Evolutionary conservation across 2,329 filamentous ascomycete species (phyloP).

Genomic region (Trichoderma sp.): DNA sequence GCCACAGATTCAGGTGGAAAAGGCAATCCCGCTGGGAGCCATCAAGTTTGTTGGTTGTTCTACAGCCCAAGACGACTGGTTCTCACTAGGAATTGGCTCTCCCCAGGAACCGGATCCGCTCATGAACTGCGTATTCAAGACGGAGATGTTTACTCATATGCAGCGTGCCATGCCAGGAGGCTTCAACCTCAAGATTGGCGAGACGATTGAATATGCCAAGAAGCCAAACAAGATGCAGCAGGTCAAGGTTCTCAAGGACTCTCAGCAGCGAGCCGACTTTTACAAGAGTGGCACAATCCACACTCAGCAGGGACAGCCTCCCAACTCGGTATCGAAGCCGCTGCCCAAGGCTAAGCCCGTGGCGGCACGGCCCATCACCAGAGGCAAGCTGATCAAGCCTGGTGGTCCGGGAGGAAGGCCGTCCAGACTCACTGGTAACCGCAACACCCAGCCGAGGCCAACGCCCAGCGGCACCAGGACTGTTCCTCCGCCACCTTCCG

Average conservation of each 20-base stretch:
- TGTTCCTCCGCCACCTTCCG: conserved; percentile 36
- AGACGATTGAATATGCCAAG: conserved; percentile 91
- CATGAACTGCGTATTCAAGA: conserved; percentile 91
- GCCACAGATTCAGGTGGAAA: conserved; percentile 75
- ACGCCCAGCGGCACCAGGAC: conserved; percentile 33
- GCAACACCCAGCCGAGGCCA: conserved; percentile 44
- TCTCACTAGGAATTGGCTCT: conserved; percentile 85
- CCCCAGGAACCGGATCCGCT: conserved; percentile 91
- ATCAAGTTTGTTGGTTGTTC: conserved; percentile 87
- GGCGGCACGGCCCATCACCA: conserved; percentile 84
- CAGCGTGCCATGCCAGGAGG: conserved; percentile 74
- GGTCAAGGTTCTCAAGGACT: conserved; percentile 89
- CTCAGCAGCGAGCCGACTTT: conserved; percentile 69
- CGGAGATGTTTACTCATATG: conserved; percentile 93
- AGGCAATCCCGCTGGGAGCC: conserved; percentile 75
- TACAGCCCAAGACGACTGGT: conserved; percentile 90
- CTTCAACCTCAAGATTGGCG: conserved; percentile 77
- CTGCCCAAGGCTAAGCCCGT: conserved; percentile 86
- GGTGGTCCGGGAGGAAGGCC: conserved; percentile 81
- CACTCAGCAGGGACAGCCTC: conserved; percentile 77
- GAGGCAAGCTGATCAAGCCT: conserved; percentile 86
- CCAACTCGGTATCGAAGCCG: conserved; percentile 76
- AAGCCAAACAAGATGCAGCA: conserved; percentile 89
- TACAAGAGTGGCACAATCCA: conserved; percentile 96
- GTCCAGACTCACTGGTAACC: conserved; percentile 61